Percentiles rank a stretch among this genome's conserved stretches.
These are phyloP conservation scores for Adansonia gregorii DNA, from an alignment of 441 rosid species.

Conservation along the genomic window DNA sequence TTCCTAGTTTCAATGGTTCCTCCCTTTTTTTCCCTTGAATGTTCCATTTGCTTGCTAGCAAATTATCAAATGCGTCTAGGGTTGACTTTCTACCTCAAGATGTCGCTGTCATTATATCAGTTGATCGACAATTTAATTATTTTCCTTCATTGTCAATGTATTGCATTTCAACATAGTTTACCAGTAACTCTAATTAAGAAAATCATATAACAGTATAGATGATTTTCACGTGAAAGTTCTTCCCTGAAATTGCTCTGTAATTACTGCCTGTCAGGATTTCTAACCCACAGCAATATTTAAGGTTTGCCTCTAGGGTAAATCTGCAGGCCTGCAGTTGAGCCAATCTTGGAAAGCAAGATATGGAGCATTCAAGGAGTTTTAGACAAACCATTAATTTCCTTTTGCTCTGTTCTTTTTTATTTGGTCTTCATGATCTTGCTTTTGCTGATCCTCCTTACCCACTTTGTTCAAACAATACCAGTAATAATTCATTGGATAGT, in stretches of 20 bases:
- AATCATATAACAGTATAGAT: neutral
- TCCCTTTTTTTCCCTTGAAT: neutral
- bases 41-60: neutral
- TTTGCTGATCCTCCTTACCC: conserved; percentile 40
- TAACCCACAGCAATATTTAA: neutral
- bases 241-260: conserved; percentile 15
- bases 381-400: conserved; percentile 21
- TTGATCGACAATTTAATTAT: neutral
- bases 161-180: neutral
- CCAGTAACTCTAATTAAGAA: neutral
- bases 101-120: neutral
- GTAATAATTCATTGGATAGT: conserved; percentile 3
- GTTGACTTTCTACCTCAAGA: conserved; percentile 1
- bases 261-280: neutral
- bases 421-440: conserved; percentile 26
- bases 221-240: conserved; percentile 8
- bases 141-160: neutral
- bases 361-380: conserved; percentile 22
- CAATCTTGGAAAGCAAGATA: neutral
- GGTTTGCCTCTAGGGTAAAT: neutral
- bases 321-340: neutral
- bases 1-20: neutral
- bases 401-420: conserved; percentile 14
- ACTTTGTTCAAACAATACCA: conserved; percentile 28
- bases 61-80: neutral